A percentile compares a stretch with the other conserved stretches of the same genome.
phyloP scores from a whole-genome alignment of 306 rosid genomes.

The Rosa multiflora region DNA sequence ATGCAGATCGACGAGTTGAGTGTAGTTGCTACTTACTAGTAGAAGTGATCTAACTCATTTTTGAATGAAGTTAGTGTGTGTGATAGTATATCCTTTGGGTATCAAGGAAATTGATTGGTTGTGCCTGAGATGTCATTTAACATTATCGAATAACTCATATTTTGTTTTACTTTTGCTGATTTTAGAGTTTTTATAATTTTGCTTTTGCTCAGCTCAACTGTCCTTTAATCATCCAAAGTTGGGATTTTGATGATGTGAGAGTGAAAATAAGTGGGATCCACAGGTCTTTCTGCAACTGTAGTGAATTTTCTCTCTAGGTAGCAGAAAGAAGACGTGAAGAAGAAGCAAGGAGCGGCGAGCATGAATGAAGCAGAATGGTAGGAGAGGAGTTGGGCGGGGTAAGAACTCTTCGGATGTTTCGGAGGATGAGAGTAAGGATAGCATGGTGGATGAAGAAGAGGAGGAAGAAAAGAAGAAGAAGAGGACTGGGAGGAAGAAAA shows the following conservation, averaged over 20 bases:
- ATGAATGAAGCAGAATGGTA: slow-evolving; percentile 43
- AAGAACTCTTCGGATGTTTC: slow-evolving; percentile 14
- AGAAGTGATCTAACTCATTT: neutral
- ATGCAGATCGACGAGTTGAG: slow-evolving; percentile 13
- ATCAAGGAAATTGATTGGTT: neutral
- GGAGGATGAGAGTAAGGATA: slow-evolving; percentile 24
- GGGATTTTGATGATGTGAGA: neutral
- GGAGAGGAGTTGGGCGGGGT: neutral
- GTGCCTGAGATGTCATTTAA: neutral
- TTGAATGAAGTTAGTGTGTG: neutral
- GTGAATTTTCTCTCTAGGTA: neutral
- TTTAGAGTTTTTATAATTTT: neutral
- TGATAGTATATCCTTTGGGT: neutral
- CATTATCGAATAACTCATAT: neutral
- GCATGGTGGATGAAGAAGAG: slow-evolving; percentile 12
- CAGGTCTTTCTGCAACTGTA: neutral
- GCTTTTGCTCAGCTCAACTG: neutral
- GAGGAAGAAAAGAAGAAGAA: neutral
- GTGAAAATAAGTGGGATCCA: neutral
- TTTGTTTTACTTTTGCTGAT: neutral
- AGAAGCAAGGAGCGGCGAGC: slow-evolving; percentile 44
- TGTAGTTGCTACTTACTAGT: neutral
- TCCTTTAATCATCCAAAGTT: neutral
- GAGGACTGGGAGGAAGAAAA: slow-evolving; percentile 5
- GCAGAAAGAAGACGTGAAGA: slow-evolving; percentile 34